phyloP scores from a whole-genome alignment of 495 filamentous ascomycete genomes.

The Baudoinia panamericana region DNA sequence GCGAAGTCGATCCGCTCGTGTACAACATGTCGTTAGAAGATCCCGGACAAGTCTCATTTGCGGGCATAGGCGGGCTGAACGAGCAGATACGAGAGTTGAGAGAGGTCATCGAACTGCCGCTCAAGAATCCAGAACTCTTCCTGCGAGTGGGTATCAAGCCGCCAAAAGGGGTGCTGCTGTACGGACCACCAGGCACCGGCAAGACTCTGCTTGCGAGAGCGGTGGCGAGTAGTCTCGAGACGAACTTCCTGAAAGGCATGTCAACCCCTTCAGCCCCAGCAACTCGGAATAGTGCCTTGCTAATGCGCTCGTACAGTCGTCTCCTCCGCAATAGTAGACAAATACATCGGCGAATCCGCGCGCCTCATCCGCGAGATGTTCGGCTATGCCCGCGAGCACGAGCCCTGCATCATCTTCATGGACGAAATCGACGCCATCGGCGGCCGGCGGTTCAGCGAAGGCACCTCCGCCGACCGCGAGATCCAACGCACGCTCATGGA shows the following conservation, averaged over 20 bases:
- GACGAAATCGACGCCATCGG: conserved; percentile 99
- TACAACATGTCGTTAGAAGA: conserved; percentile 99
- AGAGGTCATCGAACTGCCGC: conserved; percentile 93
- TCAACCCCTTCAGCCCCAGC: background rate
- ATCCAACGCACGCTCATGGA: conserved; percentile 99
- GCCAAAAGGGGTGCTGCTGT: conserved; percentile 92
- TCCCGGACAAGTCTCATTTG: conserved; percentile 94
- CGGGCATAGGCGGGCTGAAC: conserved; percentile 96
- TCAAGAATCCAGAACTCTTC: conserved; percentile 99
- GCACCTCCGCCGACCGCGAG: conserved; percentile 94
- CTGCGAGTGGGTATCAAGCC: conserved; percentile 96
- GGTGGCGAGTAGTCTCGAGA: conserved; percentile 92
- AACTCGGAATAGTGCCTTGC: conserved; percentile 3
- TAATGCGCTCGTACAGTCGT: conserved; percentile 52
- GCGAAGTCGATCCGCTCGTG: conserved; percentile 94
- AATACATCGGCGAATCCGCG: conserved; percentile 98
- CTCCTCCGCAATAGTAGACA: conserved; percentile 99
- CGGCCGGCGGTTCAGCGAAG: conserved; percentile 93
- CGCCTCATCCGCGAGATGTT: conserved; percentile 99
- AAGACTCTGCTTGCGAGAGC: conserved; percentile 93
- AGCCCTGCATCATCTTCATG: conserved; percentile 99
- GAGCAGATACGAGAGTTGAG: conserved; percentile 96
- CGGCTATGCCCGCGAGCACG: conserved; percentile 97
- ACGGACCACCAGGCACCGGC: conserved; percentile 94
- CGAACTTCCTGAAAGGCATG: conserved; percentile 93